These are phyloP conservation scores for Eimeria necatrix DNA, from an alignment of 169 alveolate genomes.

Conservation along the genomic window DNA sequence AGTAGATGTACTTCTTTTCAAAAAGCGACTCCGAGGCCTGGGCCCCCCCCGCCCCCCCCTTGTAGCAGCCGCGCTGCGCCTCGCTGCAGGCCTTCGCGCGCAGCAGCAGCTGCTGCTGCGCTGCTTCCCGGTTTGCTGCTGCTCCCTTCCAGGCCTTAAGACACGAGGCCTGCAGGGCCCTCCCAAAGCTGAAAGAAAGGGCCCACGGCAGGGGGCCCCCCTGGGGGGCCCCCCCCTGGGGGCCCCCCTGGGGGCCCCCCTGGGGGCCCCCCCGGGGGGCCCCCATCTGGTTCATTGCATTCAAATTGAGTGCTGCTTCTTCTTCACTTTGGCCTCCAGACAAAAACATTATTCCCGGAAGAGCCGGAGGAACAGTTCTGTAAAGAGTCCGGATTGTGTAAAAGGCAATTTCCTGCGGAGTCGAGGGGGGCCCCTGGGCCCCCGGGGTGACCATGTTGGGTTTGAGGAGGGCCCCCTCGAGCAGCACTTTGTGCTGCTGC, in stretches of 20 bases:
- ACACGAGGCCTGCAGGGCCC: conserved; percentile 98
- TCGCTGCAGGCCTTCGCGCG: conserved; percentile 98
- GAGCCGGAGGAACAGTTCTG: conserved; percentile 97
- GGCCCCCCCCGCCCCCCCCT: conserved; percentile 84
- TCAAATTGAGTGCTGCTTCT: conserved; percentile 97
- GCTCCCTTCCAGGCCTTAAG: conserved; percentile 98
- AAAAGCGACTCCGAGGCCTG: conserved; percentile 79
- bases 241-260: too few species aligned
- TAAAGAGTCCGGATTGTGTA: conserved; percentile 96
- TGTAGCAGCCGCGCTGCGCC: conserved; percentile 96
- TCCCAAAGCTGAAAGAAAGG: conserved; percentile 98
- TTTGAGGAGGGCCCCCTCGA: conserved; percentile 98
- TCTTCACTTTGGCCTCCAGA: conserved; percentile 99
- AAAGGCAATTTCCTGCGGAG: conserved; percentile 96
- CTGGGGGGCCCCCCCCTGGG: too few species aligned
- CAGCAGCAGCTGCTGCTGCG: conserved; percentile 95
- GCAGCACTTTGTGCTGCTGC: conserved; percentile 95
- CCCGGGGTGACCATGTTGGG: conserved; percentile 99
- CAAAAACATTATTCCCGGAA: conserved; percentile 98
- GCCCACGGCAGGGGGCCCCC: conserved; percentile 96
- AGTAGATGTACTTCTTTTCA: conserved; percentile 82
- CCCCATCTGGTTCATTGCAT: conserved; percentile 96
- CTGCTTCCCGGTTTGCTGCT: conserved; percentile 96
- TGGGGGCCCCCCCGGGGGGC: too few species aligned
- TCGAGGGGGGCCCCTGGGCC: conserved; percentile 92